Conservation (phyloP, 2,329 filamentous ascomycete genomes). For the Sphaerulina vaccinii region DNA sequence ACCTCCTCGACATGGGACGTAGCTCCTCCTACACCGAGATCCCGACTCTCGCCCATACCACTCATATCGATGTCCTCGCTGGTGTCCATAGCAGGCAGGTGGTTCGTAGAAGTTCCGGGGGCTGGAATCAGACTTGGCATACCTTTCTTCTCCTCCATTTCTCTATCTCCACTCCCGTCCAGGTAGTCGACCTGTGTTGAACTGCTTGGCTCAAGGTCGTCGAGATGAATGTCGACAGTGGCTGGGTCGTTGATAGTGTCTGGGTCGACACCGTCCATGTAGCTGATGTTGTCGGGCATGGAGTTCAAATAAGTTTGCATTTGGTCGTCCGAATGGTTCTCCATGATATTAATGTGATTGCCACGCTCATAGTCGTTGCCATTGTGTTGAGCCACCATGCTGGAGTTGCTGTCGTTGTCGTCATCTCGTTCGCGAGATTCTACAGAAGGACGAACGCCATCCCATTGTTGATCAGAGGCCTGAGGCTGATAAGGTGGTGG, state of each 20-base stretch:
- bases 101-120: neutral
- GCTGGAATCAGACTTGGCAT: conserved; percentile 6
- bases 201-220: neutral
- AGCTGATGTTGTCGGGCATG: neutral
- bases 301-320: no score
- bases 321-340: neutral
- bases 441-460: conserved; percentile 7
- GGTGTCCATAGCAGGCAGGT: neutral
- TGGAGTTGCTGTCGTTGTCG: conserved; percentile 11
- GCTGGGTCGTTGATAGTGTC: neutral
- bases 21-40: conserved; percentile 16
- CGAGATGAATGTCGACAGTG: conserved; percentile 15
- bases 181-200: neutral
- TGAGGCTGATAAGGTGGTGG: conserved; percentile 3
- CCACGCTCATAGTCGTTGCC: conserved; percentile 10
- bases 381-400: conserved; percentile 11
- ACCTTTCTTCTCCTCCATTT: conserved; percentile 31
- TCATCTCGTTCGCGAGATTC: conserved; percentile 9
- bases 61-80: conserved; percentile 17
- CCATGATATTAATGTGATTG: conserved; percentile 10
- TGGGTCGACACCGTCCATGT: neutral
- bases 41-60: conserved; percentile 18
- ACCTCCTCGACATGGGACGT: conserved; percentile 11
- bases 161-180: conserved; percentile 12
- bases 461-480: no score